Conservation (phyloP, 768 basidiomycete species). For the Tylopilus plumbeoviolaceoides region DNA sequence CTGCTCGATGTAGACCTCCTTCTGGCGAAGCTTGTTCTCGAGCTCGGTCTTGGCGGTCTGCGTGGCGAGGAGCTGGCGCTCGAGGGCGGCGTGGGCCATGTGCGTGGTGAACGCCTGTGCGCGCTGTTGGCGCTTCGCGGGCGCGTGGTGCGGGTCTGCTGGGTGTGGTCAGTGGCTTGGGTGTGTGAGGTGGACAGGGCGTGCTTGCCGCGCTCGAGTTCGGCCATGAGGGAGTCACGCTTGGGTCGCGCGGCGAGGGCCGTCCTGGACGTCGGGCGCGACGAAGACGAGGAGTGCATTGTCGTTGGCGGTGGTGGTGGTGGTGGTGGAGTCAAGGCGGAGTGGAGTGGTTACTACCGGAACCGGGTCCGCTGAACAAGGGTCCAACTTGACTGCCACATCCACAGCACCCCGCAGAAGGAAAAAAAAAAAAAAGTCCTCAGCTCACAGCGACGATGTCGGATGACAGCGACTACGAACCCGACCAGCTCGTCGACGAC, state of each 20-base stretch:
- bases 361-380: no score
- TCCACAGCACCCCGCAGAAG: no score
- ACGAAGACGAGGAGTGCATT: conserved; percentile 15
- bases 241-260: conserved; percentile 35
- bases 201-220: conserved; percentile 56
- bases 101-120: conserved; percentile 56
- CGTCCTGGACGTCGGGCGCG: conserved; percentile 10
- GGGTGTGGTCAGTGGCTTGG: not conserved
- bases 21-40: conserved; percentile 65
- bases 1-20: conserved; percentile 55
- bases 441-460: conserved; percentile 3
- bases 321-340: not conserved
- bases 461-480: conserved; percentile 23
- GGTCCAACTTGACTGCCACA: no score
- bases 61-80: conserved; percentile 61
- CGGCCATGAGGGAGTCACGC: conserved; percentile 63
- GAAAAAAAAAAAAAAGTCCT: no score
- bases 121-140: conserved; percentile 67
- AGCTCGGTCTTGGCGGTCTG: conserved; percentile 61
- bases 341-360: no score
- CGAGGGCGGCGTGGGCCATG: conserved; percentile 58
- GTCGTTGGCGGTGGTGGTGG: conserved; percentile 3
- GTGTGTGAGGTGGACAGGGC: not conserved
- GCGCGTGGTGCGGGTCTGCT: conserved; percentile 61
- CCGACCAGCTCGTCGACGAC: conserved; percentile 13